These are phyloP conservation scores for Bathelium albidoporum DNA, from an alignment of 495 filamentous ascomycete species.

Conservation along the genomic window DNA sequence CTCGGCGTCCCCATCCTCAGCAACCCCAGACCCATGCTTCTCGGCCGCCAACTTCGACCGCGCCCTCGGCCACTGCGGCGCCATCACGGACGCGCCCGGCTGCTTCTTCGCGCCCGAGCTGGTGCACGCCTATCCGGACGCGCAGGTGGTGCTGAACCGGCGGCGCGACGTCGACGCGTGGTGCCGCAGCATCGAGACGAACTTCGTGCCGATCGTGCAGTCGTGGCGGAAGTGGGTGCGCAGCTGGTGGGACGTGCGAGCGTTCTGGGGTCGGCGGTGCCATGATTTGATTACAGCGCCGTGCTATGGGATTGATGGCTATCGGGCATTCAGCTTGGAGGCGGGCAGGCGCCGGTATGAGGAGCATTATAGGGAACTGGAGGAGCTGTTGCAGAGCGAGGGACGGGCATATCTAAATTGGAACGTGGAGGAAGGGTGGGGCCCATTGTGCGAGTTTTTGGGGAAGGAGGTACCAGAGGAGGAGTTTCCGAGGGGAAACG, in stretches of 20 bases:
- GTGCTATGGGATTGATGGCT: not conserved
- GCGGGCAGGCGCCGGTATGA: conserved; percentile 8
- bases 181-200: conserved; percentile 7
- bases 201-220: not conserved
- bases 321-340: not conserved
- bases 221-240: not conserved
- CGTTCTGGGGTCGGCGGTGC: conserved; percentile 5
- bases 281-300: not conserved
- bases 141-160: conserved; percentile 11
- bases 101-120: conserved; percentile 10
- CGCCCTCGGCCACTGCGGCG: conserved; percentile 11
- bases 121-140: conserved; percentile 11
- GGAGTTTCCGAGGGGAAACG: conserved; percentile 7
- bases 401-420: conserved; percentile 13
- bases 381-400: conserved; percentile 4
- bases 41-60: conserved; percentile 6
- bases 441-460: conserved; percentile 12
- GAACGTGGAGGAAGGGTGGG: conserved; percentile 10
- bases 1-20: not conserved
- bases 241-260: not conserved
- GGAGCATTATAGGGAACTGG: conserved; percentile 14
- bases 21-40: not conserved
- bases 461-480: conserved; percentile 12
- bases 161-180: conserved; percentile 10
- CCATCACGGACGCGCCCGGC: conserved; percentile 8